Conservation (phyloP, 2,329 filamentous ascomycete species). For the Periconia sp. region DNA sequence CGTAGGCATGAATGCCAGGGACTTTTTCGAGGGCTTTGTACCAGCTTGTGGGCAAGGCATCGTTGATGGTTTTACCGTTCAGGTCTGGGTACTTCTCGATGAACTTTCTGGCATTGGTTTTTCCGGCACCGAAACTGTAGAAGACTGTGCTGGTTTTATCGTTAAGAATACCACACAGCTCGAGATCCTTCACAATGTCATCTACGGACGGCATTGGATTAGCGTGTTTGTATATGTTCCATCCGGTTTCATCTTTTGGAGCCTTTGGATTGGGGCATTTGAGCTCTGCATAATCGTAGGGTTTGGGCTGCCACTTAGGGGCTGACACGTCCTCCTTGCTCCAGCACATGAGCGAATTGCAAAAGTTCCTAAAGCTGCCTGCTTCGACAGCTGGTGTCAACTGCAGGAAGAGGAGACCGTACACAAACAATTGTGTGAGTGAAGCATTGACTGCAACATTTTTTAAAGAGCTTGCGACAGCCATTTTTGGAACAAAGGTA, state of each 20-base stretch:
- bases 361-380: constrained; percentile 1
- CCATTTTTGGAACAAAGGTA: not conserved
- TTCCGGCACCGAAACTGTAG: not conserved
- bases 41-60: not conserved
- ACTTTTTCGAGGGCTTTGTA: not conserved
- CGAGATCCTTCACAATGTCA: not conserved
- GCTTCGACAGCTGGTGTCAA: constrained; percentile 1
- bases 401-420: constrained; percentile 4
- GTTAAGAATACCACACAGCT: not conserved
- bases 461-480: not conserved
- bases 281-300: not conserved
- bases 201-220: not conserved
- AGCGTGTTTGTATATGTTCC: not conserved
- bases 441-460: not conserved
- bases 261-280: constrained; percentile 1
- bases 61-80: not conserved
- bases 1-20: not conserved
- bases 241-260: not conserved
- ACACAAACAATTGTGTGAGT: constrained; percentile 1
- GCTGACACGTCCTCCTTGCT: not conserved
- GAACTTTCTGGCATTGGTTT: not conserved
- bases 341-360: constrained; percentile 2
- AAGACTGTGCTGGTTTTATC: not conserved
- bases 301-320: not conserved
- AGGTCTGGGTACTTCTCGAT: not conserved